Evolutionary conservation across 1,284 basidiomycete species (phyloP).

Genomic region (Fomitopsis betulina): DNA sequence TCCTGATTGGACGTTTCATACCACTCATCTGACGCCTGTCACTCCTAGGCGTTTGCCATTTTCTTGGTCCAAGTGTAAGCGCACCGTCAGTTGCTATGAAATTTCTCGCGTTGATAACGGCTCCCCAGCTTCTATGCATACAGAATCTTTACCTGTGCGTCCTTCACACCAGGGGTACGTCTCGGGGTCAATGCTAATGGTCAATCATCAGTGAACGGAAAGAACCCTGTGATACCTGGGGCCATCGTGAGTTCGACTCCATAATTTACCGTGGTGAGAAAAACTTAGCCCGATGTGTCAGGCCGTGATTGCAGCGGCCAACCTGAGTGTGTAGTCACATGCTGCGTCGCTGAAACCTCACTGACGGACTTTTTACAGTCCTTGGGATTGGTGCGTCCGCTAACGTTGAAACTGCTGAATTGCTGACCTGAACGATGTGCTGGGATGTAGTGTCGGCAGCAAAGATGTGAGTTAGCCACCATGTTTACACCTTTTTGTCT

Average conservation of each 20-base stretch:
- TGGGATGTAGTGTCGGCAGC: slow-evolving; percentile 2
- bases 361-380: slow-evolving; percentile 15
- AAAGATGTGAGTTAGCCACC: slow-evolving; percentile 3
- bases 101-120: background rate
- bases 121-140: slow-evolving; percentile 28
- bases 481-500: background rate
- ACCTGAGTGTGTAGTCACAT: background rate
- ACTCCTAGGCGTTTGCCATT: slow-evolving; percentile 25
- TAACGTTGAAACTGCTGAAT: background rate
- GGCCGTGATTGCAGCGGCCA: background rate
- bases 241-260: slow-evolving; percentile 15
- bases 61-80: slow-evolving; percentile 32
- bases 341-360: background rate
- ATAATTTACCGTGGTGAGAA: background rate
- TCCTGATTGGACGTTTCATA: background rate
- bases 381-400: slow-evolving; percentile 29
- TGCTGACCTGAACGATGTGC: background rate
- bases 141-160: slow-evolving; percentile 29
- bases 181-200: background rate
- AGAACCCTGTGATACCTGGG: slow-evolving; percentile 10
- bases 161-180: background rate
- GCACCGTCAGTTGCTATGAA: background rate
- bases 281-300: background rate
- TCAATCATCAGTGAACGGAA: slow-evolving; percentile 8
- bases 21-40: background rate